A percentile compares a stretch with the other conserved stretches of the same genome.
phyloP scores from a whole-genome alignment of 352 stramenopile species.

The Globisporangium solare region DNA sequence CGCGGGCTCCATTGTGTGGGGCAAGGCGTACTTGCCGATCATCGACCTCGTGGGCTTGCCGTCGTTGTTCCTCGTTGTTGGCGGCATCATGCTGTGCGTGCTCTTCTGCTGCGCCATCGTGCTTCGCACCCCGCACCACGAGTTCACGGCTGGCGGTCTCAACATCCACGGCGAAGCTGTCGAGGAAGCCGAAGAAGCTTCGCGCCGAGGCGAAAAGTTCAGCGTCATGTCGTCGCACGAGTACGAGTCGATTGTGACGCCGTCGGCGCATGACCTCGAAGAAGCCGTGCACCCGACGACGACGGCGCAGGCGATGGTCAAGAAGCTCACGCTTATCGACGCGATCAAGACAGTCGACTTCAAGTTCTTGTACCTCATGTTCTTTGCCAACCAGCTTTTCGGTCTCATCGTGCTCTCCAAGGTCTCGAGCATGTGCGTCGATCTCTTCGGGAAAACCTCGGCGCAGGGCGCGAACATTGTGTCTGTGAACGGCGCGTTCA shows the following conservation, averaged over 20 bases:
- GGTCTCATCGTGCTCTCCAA: slow-evolving; percentile 61
- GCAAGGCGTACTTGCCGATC: slow-evolving; percentile 55
- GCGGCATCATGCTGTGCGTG: slow-evolving; percentile 28
- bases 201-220: slow-evolving; percentile 33
- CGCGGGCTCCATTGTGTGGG: slow-evolving; percentile 56
- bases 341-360: slow-evolving; percentile 54
- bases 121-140: slow-evolving; percentile 39
- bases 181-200: slow-evolving; percentile 25
- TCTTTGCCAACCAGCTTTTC: slow-evolving; percentile 60
- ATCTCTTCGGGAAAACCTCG: slow-evolving; percentile 44
- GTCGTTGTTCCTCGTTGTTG: slow-evolving; percentile 43
- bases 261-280: slow-evolving; percentile 28
- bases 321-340: slow-evolving; percentile 44
- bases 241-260: slow-evolving; percentile 40
- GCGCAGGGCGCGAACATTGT: slow-evolving; percentile 38
- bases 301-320: slow-evolving; percentile 33
- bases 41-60: slow-evolving; percentile 43
- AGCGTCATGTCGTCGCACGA: slow-evolving; percentile 39
- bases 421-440: slow-evolving; percentile 46
- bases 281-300: slow-evolving; percentile 20
- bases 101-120: slow-evolving; percentile 38
- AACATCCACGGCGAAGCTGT: slow-evolving; percentile 62
- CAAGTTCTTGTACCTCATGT: slow-evolving; percentile 65
- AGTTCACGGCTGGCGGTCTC: slow-evolving; percentile 40
- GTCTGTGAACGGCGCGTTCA: slow-evolving; percentile 59